Conservation (phyloP, 441 rosid genomes). For the Arabidopsis lyrata region DNA sequence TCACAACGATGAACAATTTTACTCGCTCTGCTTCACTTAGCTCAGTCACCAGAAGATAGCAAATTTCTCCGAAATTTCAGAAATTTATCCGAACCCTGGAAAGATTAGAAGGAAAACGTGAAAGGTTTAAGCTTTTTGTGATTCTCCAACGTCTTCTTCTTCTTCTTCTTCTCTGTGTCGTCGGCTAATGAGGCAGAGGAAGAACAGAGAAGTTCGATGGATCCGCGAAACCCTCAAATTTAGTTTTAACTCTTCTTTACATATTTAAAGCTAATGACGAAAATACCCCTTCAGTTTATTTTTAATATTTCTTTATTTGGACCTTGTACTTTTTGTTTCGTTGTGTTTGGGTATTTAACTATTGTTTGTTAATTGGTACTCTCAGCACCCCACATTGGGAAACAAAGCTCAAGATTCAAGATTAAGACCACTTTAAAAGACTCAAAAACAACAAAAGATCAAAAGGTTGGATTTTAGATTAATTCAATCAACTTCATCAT, state of each 20-base stretch:
- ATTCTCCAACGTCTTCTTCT: conserved; percentile 25
- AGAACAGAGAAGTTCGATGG: neutral
- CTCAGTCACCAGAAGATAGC: neutral
- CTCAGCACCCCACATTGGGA: neutral
- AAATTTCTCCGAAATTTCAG: neutral
- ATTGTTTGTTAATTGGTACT: neutral
- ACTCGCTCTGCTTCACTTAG: conserved; percentile 14
- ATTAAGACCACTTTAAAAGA: neutral
- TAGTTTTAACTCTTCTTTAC: neutral
- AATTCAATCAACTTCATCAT: conserved; percentile 27
- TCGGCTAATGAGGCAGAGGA: conserved; percentile 1
- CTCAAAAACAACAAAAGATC: neutral
- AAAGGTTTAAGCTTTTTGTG: neutral
- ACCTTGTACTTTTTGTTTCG: neutral
- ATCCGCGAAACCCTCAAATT: conserved; percentile 5
- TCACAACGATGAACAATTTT: conserved; percentile 5
- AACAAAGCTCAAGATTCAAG: neutral
- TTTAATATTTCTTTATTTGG: neutral
- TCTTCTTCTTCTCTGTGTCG: conserved; percentile 16
- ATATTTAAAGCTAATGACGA: neutral
- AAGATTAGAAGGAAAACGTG: neutral
- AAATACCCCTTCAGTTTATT: neutral
- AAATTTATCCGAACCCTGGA: neutral
- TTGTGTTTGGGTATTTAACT: neutral
- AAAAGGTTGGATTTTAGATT: conserved; percentile 34